phyloP scores from a whole-genome alignment of 116 monocot genomes.

The Dioscorea cayenensis region DNA sequence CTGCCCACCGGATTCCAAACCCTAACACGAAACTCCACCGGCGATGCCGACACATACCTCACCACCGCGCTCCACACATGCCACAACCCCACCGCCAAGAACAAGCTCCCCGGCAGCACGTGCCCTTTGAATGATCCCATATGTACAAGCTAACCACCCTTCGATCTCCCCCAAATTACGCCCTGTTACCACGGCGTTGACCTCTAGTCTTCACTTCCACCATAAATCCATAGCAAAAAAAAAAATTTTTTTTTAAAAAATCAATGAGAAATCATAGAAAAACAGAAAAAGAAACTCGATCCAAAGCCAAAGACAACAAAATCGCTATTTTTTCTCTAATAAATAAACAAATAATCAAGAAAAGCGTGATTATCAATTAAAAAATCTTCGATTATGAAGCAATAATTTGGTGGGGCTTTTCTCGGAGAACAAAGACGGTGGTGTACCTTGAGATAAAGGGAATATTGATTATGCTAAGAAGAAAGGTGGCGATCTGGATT shows the following conservation, averaged over 20 bases:
- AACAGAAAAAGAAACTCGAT: neutral
- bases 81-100: constrained; percentile 78
- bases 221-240: neutral
- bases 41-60: constrained; percentile 67
- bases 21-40: constrained; percentile 52
- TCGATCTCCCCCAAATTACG: neutral
- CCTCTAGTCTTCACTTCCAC: neutral
- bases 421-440: neutral
- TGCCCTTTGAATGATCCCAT: constrained; percentile 98
- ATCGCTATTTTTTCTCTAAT: too few relatives aligned
- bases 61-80: constrained; percentile 69
- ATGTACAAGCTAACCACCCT: neutral
- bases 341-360: too few relatives aligned
- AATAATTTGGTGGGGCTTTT: constrained; percentile 1
- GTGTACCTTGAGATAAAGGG: neutral
- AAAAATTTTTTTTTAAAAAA: neutral
- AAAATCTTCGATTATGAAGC: neutral
- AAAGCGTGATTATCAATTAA: too few relatives aligned
- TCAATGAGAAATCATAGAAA: neutral
- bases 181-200: neutral
- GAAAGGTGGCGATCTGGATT: too few relatives aligned
- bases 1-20: constrained; percentile 40
- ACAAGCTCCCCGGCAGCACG: constrained; percentile 85
- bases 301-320: neutral
- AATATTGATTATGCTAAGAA: too few relatives aligned